Evolutionary conservation across 495 filamentous ascomycete species (phyloP), one percentile per base, ranked within the genome.

Genomic region (Aspergillus indologenus): DNA sequence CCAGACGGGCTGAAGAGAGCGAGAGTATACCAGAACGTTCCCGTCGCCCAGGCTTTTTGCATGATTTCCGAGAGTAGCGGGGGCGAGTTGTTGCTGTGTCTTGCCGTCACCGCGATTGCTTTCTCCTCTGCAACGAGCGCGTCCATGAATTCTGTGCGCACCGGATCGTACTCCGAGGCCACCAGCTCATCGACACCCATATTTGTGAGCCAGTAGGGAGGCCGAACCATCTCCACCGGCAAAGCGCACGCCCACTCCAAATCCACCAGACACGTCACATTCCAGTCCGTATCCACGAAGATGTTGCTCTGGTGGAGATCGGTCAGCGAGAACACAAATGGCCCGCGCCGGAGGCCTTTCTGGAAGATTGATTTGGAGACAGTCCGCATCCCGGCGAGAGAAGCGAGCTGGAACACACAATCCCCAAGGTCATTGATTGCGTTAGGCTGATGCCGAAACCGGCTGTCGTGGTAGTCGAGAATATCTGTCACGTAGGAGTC

Each of bases 401-500:
- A 50, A 60, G 66, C 1, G 62, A 51, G 6, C 31, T 71, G 58
- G 19, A 52, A 50, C 4, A 60, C 50, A 58, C 62, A 62, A 51
- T 75, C 73, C 19, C 58, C 62, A 21, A 59, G 24, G 57, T 68
- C 50, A 31, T 68, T 66, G 24, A 71, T 31, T 21, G 69, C 64
- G 61, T 70, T 72, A 42, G 70, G 73, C 49, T 75, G 70, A 61
- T 69, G 57, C 26, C 65, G 68, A 59, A 75, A 62, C 54, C 64
- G 61, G 55, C 60, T 69, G 31, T 74, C 68, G 62, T 74, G 64
- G 24, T 66, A 49, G 3, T 31, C 47, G 59, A 75, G 65, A 9
- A 73, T 57, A 67, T 73, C 70, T n/a, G 45, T 48, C 34, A 70
- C 54, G 62, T 71, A 75, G 8, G 70, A 69, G 53, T 77, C 70